Percentiles rank a stretch among this genome's conserved stretches.
Conservation (phyloP, 2,329 filamentous ascomycete species). For the Hymenoscyphus linearis region DNA sequence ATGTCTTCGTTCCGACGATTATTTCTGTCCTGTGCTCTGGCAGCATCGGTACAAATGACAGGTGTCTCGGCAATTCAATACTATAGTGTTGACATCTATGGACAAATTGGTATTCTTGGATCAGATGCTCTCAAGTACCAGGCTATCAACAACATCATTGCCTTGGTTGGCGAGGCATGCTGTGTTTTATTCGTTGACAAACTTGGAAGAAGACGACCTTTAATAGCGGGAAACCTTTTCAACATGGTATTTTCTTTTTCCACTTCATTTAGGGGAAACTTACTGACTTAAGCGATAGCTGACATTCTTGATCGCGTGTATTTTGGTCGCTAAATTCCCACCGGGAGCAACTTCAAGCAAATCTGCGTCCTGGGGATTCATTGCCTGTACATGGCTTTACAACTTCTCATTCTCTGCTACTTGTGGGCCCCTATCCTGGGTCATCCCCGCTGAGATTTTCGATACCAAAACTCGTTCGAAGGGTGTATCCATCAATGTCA, state of each 20-base stretch:
- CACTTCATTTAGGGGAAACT: not conserved
- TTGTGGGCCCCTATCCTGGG: slow-evolving; percentile 51
- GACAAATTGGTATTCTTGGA: slow-evolving; percentile 52
- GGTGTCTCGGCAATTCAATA: slow-evolving; percentile 61
- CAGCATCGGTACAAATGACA: slow-evolving; percentile 63
- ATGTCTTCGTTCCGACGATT: slow-evolving; percentile 57
- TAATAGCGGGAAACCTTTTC: slow-evolving; percentile 66
- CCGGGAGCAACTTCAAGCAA: slow-evolving; percentile 45
- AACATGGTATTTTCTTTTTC: slow-evolving; percentile 55
- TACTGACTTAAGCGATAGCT: slow-evolving; percentile 24
- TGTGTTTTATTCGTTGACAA: slow-evolving; percentile 62
- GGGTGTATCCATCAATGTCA: slow-evolving; percentile 55
- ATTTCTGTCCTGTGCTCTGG: slow-evolving; percentile 54
- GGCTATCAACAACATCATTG: slow-evolving; percentile 59
- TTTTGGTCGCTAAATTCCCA: slow-evolving; percentile 52
- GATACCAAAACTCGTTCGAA: slow-evolving; percentile 54
- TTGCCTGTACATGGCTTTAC: slow-evolving; percentile 71
- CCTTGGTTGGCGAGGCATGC: slow-evolving; percentile 51
- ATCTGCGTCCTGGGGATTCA: slow-evolving; percentile 67
- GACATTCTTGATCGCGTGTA: slow-evolving; percentile 60
- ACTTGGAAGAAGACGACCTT: slow-evolving; percentile 64
- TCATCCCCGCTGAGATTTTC: slow-evolving; percentile 55
- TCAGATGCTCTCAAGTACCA: slow-evolving; percentile 58
- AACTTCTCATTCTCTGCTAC: slow-evolving; percentile 62
- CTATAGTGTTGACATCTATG: slow-evolving; percentile 53